Evolutionary conservation across 441 rosid species (phyloP).

Genomic region (Gossypium schwendimanii): DNA sequence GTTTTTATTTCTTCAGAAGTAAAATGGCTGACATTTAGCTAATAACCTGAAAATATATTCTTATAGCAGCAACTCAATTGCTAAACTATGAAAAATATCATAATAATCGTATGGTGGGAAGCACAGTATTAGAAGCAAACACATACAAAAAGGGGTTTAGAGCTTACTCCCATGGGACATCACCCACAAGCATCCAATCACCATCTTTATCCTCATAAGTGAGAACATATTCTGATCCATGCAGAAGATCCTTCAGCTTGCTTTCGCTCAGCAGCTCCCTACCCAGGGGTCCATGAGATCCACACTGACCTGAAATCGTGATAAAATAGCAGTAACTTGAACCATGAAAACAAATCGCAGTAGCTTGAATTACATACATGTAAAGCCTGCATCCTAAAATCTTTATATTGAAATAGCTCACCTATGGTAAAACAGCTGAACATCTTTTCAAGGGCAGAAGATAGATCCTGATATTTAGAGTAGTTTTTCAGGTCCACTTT

Average conservation of each 20-base stretch:
- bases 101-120: background rate
- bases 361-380: background rate
- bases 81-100: background rate
- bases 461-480: constrained; percentile 44
- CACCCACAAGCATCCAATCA: constrained; percentile 76
- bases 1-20: background rate
- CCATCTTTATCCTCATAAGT: constrained; percentile 66
- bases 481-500: constrained; percentile 55
- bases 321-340: constrained; percentile 12
- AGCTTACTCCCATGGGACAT: constrained; percentile 73
- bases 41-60: background rate
- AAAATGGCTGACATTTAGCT: background rate
- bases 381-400: background rate
- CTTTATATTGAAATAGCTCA: constrained; percentile 23
- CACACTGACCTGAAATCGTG: constrained; percentile 47
- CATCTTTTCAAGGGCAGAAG: constrained; percentile 64
- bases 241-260: constrained; percentile 51
- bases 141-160: background rate
- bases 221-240: constrained; percentile 60
- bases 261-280: constrained; percentile 48
- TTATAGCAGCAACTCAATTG: background rate
- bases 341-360: constrained; percentile 9
- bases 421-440: constrained; percentile 63
- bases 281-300: constrained; percentile 42
- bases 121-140: background rate